Base-by-base conservation (phyloP, 371 early-diverging fungal species). In the Umbelopsis sp. region DNA sequence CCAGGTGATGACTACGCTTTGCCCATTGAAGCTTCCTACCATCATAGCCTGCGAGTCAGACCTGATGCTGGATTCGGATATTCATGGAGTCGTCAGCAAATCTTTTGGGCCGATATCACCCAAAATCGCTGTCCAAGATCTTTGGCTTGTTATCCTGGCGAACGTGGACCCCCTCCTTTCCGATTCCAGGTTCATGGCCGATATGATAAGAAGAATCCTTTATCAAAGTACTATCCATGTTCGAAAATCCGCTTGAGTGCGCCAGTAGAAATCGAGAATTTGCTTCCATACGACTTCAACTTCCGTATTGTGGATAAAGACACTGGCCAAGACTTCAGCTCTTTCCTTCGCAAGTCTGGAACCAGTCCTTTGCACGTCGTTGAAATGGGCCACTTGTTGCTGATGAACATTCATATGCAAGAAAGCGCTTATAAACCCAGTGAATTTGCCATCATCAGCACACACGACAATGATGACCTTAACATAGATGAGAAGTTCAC, bases 231-330 rank as follows among this genome's bases (percentile, higher is more conserved):
- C 38, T 96, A 96, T 73, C 97, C 97, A 22, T 87, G 80, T 63
- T 90, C 97, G 91, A 84, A 89, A 6, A 89, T 97, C 64, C 87
- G 89, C 24, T 72, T 99, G 45, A 87, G 93, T 44, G 91, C 97
- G 14, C 98, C 99, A 12, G 84, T 98, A 38, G 94, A 95, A 76
- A 86, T 99, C 38, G 98, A 99, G 80, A 99, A 99, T 72, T 77
- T 97, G 46, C 78, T 99, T 50, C 99, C 99, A 0, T 96, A 91
- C 75, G 89, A 94, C 69, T 80, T 96, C 72, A 87, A 89, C 44
- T 95, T 93, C 72, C 76, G 78, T 46, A 83, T 97, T 24, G 82
- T 91, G 48, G 96, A 96, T 78, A 91, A 91, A 71, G 86, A 86
- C 1, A 75, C 81, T 4, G 80, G 84, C 6, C 84, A 87, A 70